phyloP scores from a whole-genome alignment of 2,329 filamentous ascomycete species.

The Alternaria sp. region DNA sequence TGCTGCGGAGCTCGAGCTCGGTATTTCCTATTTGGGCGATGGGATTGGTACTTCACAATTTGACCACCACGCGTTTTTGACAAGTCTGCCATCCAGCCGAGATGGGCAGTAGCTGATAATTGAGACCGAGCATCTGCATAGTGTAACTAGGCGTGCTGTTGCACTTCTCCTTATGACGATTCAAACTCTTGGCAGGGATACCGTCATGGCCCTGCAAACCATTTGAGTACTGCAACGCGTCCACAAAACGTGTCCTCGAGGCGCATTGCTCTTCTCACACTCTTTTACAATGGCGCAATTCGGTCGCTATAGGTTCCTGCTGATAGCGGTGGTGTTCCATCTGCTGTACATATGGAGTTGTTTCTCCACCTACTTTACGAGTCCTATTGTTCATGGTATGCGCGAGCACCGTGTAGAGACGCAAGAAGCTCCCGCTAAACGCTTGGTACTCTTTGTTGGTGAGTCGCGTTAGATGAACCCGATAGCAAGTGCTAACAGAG shows the following conservation, averaged over 20 bases:
- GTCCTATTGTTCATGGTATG: conserved; percentile 97
- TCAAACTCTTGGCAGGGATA: conserved; percentile 29
- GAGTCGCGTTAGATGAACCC: conserved; percentile 14
- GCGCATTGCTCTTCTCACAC: conserved; percentile 35
- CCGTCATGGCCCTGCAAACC: conserved; percentile 28
- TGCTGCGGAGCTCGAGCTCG: conserved; percentile 21
- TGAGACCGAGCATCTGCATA: neutral
- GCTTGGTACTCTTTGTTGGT: conserved; percentile 94
- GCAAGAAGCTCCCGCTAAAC: conserved; percentile 80
- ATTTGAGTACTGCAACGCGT: conserved; percentile 39
- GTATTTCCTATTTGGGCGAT: conserved; percentile 20
- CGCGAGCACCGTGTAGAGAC: conserved; percentile 76
- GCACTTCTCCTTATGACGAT: conserved; percentile 6
- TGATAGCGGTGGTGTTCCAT: conserved; percentile 90
- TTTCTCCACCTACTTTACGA: conserved; percentile 99
- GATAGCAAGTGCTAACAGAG: neutral
- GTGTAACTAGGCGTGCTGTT: neutral
- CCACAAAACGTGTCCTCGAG: conserved; percentile 32
- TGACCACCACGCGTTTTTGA: neutral
- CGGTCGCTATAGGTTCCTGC: conserved; percentile 81
- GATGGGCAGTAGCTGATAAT: neutral
- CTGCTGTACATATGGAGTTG: conserved; percentile 79
- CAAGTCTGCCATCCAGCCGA: neutral
- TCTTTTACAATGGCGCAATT: conserved; percentile 60
- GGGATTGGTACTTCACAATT: neutral